Evolutionary conservation across 2,329 filamentous ascomycete species (phyloP).

Genomic region (Fusarium proliferatum): DNA sequence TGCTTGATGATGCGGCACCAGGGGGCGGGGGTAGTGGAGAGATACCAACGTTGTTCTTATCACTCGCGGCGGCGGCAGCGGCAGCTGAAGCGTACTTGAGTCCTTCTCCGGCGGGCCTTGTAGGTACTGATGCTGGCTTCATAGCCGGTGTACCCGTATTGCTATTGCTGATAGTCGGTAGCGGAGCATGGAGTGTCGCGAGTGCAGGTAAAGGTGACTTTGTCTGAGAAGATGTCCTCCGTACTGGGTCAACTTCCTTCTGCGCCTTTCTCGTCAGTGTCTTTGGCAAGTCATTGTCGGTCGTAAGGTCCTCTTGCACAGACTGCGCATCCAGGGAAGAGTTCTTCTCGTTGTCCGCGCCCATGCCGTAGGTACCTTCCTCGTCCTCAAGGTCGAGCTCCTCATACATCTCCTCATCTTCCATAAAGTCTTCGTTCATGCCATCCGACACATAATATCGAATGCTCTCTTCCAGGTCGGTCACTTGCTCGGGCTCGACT

Average conservation of each 20-base stretch:
- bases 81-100: slow-evolving; percentile 98
- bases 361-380: slow-evolving; percentile 86
- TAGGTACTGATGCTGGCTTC: slow-evolving; percentile 92
- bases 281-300: slow-evolving; percentile 67
- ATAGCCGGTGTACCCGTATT: slow-evolving; percentile 70
- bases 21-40: slow-evolving; percentile 92
- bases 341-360: slow-evolving; percentile 81
- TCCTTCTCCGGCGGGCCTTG: slow-evolving; percentile 86
- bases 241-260: slow-evolving; percentile 66
- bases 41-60: slow-evolving; percentile 90
- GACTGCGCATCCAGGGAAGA: slow-evolving; percentile 98
- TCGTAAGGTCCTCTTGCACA: slow-evolving; percentile 79
- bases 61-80: slow-evolving; percentile 89
- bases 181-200: slow-evolving; percentile 84
- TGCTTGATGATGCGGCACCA: slow-evolving; percentile 61
- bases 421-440: slow-evolving; percentile 87
- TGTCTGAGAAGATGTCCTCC: slow-evolving; percentile 85
- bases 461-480: slow-evolving; percentile 90
- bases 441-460: slow-evolving; percentile 95
- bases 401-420: slow-evolving; percentile 95
- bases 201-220: slow-evolving; percentile 95
- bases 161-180: slow-evolving; percentile 71
- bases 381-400: slow-evolving; percentile 93
- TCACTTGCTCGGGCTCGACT: slow-evolving; percentile 87
- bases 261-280: slow-evolving; percentile 65